A percentile compares a stretch with the other conserved stretches of the same genome.
Evolutionary conservation across 176 grass and related monocot species (phyloP).

Genomic region (Poa annua): DNA sequence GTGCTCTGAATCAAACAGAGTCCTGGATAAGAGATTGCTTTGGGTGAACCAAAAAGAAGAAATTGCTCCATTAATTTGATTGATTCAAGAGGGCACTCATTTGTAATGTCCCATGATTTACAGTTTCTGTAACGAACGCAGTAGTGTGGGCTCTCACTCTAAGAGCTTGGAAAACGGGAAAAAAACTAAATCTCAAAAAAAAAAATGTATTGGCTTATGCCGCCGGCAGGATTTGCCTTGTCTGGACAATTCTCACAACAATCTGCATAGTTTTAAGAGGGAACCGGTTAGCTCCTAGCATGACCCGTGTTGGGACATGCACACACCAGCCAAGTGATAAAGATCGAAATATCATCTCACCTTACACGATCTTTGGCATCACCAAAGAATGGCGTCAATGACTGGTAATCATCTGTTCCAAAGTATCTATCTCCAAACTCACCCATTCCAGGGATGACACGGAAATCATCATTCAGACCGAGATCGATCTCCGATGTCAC

Average conservation of each 20-base stretch:
- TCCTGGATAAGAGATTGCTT: neutral
- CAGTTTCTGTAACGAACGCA: slow-evolving; percentile 5
- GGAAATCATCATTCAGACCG: slow-evolving; percentile 81
- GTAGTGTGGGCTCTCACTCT: neutral
- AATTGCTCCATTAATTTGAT: slow-evolving; percentile 1
- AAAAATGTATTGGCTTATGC: neutral
- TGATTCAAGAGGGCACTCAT: neutral
- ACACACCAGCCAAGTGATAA: neutral
- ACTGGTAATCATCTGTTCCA: slow-evolving; percentile 69
- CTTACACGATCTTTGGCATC: slow-evolving; percentile 53
- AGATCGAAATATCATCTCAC: slow-evolving; percentile 42
- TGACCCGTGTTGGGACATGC: neutral
- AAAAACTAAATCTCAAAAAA: neutral
- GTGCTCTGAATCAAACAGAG: neutral
- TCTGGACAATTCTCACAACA: slow-evolving; percentile 49
- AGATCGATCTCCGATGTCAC: slow-evolving; percentile 96
- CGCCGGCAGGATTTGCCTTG: neutral
- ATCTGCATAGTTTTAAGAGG: slow-evolving; percentile 35
- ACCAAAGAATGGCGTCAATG: slow-evolving; percentile 53
- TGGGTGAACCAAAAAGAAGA: neutral
- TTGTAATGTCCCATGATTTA: slow-evolving; percentile 13
- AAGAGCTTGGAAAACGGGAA: neutral
- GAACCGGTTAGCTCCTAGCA: neutral
- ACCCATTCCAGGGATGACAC: slow-evolving; percentile 80
- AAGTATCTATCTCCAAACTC: slow-evolving; percentile 84